Percentiles rank a stretch among this genome's conserved stretches.
These are phyloP conservation scores for Plasmodium fragile DNA, from an alignment of 169 alveolate species.

Conservation along the genomic window DNA sequence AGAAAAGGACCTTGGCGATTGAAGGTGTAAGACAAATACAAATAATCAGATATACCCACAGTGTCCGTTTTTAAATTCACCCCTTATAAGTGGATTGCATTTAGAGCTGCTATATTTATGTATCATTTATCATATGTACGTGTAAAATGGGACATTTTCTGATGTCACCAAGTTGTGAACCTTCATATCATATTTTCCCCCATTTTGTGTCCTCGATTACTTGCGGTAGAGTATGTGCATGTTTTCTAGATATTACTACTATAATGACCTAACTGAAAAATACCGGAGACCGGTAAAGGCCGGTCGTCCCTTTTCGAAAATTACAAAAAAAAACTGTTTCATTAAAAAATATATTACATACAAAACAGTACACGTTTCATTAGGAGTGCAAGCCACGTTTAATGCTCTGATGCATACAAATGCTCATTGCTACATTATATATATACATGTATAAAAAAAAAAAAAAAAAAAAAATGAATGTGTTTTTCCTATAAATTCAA, in stretches of 20 bases:
- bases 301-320: background rate
- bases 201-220: background rate
- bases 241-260: background rate
- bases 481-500: background rate
- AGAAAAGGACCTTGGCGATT: background rate
- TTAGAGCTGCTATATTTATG: background rate
- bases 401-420: background rate
- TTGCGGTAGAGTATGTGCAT: background rate
- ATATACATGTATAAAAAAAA: background rate
- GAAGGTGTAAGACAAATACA: background rate
- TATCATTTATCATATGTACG: background rate
- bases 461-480: background rate
- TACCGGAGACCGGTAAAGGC: background rate
- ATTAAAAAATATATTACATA: background rate
- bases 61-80: background rate
- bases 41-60: background rate
- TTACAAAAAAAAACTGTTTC: background rate
- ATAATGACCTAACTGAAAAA: background rate
- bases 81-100: background rate
- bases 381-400: background rate
- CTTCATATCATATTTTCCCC: background rate
- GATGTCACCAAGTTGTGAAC: background rate
- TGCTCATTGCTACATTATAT: background rate
- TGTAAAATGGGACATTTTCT: background rate
- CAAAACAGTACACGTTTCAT: background rate